Evolutionary conservation across 352 stramenopile species (phyloP), one percentile per base, ranked within the genome.

Genomic region (Phytophthora capsici): DNA sequence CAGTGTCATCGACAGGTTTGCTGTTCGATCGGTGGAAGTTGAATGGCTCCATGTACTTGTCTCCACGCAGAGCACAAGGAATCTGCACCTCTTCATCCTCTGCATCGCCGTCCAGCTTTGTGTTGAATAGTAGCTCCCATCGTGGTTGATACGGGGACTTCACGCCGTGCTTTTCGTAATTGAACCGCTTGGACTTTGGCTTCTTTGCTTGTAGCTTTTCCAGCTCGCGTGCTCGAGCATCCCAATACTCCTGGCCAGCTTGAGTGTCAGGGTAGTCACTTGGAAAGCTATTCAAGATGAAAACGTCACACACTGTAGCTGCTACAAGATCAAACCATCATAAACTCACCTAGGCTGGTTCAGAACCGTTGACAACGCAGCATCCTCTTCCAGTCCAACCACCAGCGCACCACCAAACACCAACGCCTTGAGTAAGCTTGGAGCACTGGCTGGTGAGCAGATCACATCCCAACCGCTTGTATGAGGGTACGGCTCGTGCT

Each of bases 381-480:
- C 74, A 9, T 89, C 66, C 68, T 95, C 88, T 22, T 91, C 81
- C 1, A 91, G 40, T 7, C 88, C 88, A 34, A 95, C 77, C 9
- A 92, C 84, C 34, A 94, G 70, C 0, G 79, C 82, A 5, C 85
- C 82, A 16, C 71, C 66, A 68, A 89, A 93, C 12, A 88, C 82
- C 2, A 91, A 49, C 0, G 77, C 51, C 41, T 94, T 90, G 14
- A 95, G 47, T 23, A 95, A 59, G 7, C 56, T 52, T 6, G 77
- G 64, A 1, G 82, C 81, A 28, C 74, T 82, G 6, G 50, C 51
- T 3, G 85, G 81, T 16, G 48, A 40, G 36, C 85, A 51, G 32
- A 95, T 71, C 1, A 95, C 23, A 54, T 95, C 88, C 77, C 77
- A 95, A 5, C 88, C 88, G 50, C 80, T 78, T 10, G 68, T 78